Evolutionary conservation across 139 green algal genomes (phyloP).

Genomic region (Coelastrella sp.): DNA sequence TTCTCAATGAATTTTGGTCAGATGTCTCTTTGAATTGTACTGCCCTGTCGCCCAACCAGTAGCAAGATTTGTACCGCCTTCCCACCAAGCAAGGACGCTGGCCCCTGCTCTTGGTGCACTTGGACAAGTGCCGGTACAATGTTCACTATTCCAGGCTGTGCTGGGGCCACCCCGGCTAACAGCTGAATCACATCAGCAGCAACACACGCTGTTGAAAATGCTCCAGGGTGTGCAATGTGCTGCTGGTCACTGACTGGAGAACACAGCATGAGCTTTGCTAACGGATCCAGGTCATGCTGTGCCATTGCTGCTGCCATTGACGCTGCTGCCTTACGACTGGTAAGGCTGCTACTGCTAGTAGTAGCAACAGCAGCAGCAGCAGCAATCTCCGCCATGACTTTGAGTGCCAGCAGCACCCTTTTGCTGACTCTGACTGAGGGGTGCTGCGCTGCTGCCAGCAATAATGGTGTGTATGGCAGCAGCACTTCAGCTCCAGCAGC

Average conservation of each 20-base stretch:
- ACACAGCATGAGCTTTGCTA: not conserved
- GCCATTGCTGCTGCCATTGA: not conserved
- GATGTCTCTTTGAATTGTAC: too few species aligned
- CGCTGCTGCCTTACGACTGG: not conserved
- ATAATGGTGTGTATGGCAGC: not conserved
- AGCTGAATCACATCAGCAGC: too few species aligned
- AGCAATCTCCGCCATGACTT: not conserved
- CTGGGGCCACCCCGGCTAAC: too few species aligned
- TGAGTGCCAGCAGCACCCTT: not conserved
- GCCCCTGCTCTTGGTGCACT: too few species aligned
- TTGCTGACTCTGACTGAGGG: not conserved
- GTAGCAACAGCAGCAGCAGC: not conserved
- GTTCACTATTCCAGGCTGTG: too few species aligned
- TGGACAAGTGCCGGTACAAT: too few species aligned
- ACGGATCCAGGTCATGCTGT: not conserved
- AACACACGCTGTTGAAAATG: too few species aligned
- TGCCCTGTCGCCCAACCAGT: too few species aligned
- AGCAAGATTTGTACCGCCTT: too few species aligned
- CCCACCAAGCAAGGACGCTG: too few species aligned
- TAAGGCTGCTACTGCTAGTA: not conserved
- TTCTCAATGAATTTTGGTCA: too few species aligned
- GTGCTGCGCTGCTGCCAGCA: slow-evolving; percentile 8
- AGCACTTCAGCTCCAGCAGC: not conserved
- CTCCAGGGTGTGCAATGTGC: not conserved
- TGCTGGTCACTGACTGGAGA: not conserved